These are phyloP conservation scores for Cucumis hystrix DNA, from an alignment of 306 rosid genomes.

Conservation along the genomic window DNA sequence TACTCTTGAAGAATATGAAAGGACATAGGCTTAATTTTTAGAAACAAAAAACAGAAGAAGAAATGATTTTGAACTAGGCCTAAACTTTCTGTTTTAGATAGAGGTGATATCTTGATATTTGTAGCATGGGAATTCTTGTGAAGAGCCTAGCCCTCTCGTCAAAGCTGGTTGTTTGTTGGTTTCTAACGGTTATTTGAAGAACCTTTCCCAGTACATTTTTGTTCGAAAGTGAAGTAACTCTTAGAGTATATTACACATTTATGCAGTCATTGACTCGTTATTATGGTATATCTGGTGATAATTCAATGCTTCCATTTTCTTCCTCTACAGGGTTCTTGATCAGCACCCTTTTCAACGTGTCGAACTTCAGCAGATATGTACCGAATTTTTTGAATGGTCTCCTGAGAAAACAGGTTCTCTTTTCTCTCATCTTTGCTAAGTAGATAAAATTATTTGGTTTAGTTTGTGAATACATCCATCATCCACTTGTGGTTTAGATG, in stretches of 20 bases:
- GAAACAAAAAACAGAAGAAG: too few relatives aligned
- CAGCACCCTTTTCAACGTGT: conserved; percentile 47
- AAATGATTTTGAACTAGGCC: too few relatives aligned
- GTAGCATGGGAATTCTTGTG: too few relatives aligned
- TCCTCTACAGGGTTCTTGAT: conserved; percentile 39
- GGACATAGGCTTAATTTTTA: too few relatives aligned
- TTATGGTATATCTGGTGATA: neutral
- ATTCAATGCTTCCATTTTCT: neutral
- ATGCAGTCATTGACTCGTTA: neutral
- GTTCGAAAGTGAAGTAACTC: too few relatives aligned
- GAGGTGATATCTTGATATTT: too few relatives aligned
- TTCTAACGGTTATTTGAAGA: too few relatives aligned
- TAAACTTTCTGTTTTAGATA: too few relatives aligned
- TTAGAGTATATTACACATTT: neutral
- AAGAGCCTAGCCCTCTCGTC: too few relatives aligned
- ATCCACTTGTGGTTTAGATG: conserved; percentile 29
- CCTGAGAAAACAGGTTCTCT: conserved; percentile 59
- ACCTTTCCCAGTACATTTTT: too few relatives aligned
- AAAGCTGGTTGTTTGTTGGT: too few relatives aligned
- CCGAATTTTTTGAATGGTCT: conserved; percentile 50
- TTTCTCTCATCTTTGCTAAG: neutral
- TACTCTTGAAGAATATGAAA: too few relatives aligned
- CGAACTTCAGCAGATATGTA: conserved; percentile 47
- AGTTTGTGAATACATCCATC: neutral
- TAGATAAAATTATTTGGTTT: neutral